A percentile compares a stretch with the other conserved stretches of the same genome.
phyloP scores from a whole-genome alignment of 225 moss, liverwort and hornwort genomes.

The Lunularia cruciata region DNA sequence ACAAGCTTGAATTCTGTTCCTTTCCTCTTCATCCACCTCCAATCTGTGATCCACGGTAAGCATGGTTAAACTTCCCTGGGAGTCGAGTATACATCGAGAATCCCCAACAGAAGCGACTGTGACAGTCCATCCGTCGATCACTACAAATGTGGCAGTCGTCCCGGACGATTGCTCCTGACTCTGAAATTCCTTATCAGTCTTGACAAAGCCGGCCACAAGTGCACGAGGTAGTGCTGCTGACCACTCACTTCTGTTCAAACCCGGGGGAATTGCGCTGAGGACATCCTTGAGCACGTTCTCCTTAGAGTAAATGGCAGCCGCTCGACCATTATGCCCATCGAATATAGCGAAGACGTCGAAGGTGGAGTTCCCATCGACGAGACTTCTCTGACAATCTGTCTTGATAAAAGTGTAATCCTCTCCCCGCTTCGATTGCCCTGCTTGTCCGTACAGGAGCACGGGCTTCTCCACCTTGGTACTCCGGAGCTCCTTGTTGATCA shows the following conservation, averaged over 20 bases:
- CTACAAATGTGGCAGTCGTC: constrained; percentile 80
- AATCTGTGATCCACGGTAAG: constrained; percentile 90
- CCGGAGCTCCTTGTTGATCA: constrained; percentile 26
- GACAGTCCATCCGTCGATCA: constrained; percentile 83
- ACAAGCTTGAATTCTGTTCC: constrained; percentile 73
- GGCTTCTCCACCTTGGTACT: constrained; percentile 21
- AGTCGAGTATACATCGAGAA: constrained; percentile 71
- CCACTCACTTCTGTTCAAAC: constrained; percentile 69
- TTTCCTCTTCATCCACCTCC: constrained; percentile 80
- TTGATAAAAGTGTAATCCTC: constrained; percentile 40
- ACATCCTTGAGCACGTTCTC: constrained; percentile 82
- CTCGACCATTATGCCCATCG: constrained; percentile 85
- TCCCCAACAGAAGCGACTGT: constrained; percentile 89
- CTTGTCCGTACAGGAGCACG: constrained; percentile 32
- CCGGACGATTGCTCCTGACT: constrained; percentile 81
- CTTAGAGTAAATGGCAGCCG: constrained; percentile 77
- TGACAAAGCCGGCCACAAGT: constrained; percentile 83
- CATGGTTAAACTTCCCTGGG: constrained; percentile 59
- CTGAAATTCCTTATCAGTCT: constrained; percentile 88
- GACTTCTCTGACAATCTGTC: constrained; percentile 54
- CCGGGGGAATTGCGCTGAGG: constrained; percentile 69
- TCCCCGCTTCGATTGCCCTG: constrained; percentile 41
- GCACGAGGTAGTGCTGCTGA: constrained; percentile 71
- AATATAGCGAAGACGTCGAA: constrained; percentile 84
- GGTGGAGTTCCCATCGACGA: constrained; percentile 61